Evolutionary conservation across 768 basidiomycete genomes (phyloP).

Genomic region (Stropharia rugosoannulata): DNA sequence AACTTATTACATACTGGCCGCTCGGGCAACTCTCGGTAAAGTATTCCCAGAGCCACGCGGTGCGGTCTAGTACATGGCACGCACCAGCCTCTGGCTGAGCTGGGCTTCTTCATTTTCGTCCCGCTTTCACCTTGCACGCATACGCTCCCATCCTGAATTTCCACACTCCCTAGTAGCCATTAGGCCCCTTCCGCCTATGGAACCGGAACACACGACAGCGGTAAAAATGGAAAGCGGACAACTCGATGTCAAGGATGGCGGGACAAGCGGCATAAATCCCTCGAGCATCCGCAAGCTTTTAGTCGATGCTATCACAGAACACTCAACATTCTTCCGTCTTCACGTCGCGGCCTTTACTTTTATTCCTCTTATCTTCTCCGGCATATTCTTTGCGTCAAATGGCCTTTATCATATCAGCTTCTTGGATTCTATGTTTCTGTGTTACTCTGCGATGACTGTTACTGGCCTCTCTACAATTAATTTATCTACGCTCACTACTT

Average conservation of each 20-base stretch:
- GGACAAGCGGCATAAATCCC: conserved; percentile 4
- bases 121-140: too few relatives aligned
- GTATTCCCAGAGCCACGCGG: too few relatives aligned
- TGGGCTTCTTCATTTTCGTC: too few relatives aligned
- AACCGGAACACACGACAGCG: not conserved
- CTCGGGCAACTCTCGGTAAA: too few relatives aligned
- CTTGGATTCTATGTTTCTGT: conserved; percentile 60
- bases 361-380: conserved; percentile 58
- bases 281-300: not conserved
- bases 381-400: conserved; percentile 67
- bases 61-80: too few relatives aligned
- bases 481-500: conserved; percentile 44
- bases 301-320: conserved; percentile 11
- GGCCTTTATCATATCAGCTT: conserved; percentile 49
- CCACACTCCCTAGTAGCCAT: too few relatives aligned
- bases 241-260: not conserved
- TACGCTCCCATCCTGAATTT: too few relatives aligned
- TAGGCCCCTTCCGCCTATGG: too few relatives aligned
- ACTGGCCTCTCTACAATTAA: conserved; percentile 49
- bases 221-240: not conserved
- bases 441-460: conserved; percentile 57
- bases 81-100: too few relatives aligned
- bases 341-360: conserved; percentile 51
- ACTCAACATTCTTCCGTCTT: conserved; percentile 51
- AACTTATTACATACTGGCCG: too few relatives aligned